Evolutionary conservation across 192 early-diverging fungal species (phyloP).

Genomic region (Diversispora epigaea): DNA sequence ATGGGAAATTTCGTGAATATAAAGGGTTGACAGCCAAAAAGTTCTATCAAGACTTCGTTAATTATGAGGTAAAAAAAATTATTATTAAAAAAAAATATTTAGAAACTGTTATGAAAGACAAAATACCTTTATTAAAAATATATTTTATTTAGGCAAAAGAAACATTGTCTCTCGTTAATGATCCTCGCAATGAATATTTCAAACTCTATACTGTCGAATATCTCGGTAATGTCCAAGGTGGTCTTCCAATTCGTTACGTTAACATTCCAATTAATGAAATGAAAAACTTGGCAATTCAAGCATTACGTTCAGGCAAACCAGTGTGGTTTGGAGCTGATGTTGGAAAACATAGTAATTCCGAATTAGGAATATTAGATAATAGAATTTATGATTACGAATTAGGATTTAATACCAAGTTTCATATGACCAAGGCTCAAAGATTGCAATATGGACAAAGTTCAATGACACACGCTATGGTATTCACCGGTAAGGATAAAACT

Average conservation of each 20-base stretch:
- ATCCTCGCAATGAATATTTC: slow-evolving; percentile 66
- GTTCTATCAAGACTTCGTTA: slow-evolving; percentile 63
- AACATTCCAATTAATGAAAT: slow-evolving; percentile 57
- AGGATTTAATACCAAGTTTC: slow-evolving; percentile 62
- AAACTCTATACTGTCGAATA: slow-evolving; percentile 69
- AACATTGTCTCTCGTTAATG: slow-evolving; percentile 69
- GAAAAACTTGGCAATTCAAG: slow-evolving; percentile 59
- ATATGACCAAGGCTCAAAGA: slow-evolving; percentile 65
- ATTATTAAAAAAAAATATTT: not conserved
- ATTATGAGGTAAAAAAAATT: slow-evolving; percentile 48
- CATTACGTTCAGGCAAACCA: slow-evolving; percentile 59
- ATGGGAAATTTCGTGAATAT: slow-evolving; percentile 62
- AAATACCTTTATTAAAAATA: not conserved
- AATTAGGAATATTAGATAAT: slow-evolving; percentile 62
- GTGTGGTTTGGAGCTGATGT: slow-evolving; percentile 83
- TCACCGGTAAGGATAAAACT: slow-evolving; percentile 47
- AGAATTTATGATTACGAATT: slow-evolving; percentile 64
- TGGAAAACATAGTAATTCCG: slow-evolving; percentile 58
- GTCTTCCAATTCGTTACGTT: slow-evolving; percentile 65
- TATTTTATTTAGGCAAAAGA: slow-evolving; percentile 54
- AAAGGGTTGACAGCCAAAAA: slow-evolving; percentile 57
- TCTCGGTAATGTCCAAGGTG: slow-evolving; percentile 72
- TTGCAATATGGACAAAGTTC: slow-evolving; percentile 67
- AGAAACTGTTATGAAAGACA: not conserved
- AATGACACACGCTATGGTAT: slow-evolving; percentile 84